A percentile compares a stretch with the other conserved stretches of the same genome.
Evolutionary conservation across 768 basidiomycete genomes (phyloP).

Genomic region (Boletus patriciae): DNA sequence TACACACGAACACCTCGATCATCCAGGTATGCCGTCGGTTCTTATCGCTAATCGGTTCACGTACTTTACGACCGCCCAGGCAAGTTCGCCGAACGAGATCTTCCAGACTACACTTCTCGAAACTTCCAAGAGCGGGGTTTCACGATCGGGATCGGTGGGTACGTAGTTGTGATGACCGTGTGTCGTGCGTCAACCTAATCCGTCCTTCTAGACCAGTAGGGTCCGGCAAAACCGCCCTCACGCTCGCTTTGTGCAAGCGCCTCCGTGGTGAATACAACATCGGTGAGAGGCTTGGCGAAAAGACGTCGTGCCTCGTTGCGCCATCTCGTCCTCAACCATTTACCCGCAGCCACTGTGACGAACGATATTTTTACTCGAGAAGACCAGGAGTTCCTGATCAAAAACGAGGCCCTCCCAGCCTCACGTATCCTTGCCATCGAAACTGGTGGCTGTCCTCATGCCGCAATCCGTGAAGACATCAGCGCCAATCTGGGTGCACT

Average conservation of each 20-base stretch:
- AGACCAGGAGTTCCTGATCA: slow-evolving; percentile 96
- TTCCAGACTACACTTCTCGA: slow-evolving; percentile 81
- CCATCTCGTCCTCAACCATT: slow-evolving; percentile 10
- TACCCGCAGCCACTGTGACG: slow-evolving; percentile 79
- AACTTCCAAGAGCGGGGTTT: slow-evolving; percentile 94
- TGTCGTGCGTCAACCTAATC: neutral
- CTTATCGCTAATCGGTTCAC: neutral
- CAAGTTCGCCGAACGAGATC: slow-evolving; percentile 87
- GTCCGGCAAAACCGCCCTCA: slow-evolving; percentile 94
- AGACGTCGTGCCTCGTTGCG: neutral
- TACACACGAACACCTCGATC: slow-evolving; percentile 89
- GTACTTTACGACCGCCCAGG: slow-evolving; percentile 46
- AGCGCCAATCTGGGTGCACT: slow-evolving; percentile 95
- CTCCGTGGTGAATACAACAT: slow-evolving; percentile 88
- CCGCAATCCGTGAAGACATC: slow-evolving; percentile 97
- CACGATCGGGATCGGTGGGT: slow-evolving; percentile 99
- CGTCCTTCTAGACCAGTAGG: slow-evolving; percentile 76
- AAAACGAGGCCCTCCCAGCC: slow-evolving; percentile 81
- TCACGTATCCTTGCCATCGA: slow-evolving; percentile 94
- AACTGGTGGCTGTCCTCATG: slow-evolving; percentile 97
- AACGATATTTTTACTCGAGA: slow-evolving; percentile 99
- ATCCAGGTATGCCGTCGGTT: slow-evolving; percentile 60
- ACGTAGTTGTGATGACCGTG: slow-evolving; percentile 27
- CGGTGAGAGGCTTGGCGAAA: slow-evolving; percentile 48
- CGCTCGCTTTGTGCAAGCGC: slow-evolving; percentile 82